Percentiles rank a stretch among this genome's conserved stretches.
Conservation (phyloP, 2,329 filamentous ascomycete genomes). For the Diaporthe sp. region DNA sequence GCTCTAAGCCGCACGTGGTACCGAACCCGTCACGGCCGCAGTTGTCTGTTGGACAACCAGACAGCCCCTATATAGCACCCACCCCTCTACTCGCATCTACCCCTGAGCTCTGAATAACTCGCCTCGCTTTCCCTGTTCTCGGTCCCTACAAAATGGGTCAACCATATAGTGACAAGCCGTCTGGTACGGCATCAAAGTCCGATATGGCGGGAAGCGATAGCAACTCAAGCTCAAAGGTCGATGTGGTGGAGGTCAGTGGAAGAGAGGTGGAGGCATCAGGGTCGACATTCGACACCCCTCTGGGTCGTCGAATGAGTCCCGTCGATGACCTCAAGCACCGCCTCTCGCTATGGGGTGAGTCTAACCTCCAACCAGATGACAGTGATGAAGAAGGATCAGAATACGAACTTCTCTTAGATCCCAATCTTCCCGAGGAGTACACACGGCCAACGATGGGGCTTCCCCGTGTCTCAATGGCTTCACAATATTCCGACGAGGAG, state of each 20-base stretch:
- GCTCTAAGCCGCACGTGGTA: constrained; percentile 8
- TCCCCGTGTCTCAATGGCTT: constrained; percentile 23
- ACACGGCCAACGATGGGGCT: constrained; percentile 43
- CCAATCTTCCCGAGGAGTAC: constrained; percentile 59
- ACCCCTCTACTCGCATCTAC: constrained; percentile 23
- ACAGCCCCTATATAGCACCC: constrained; percentile 41
- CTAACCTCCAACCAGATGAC: constrained; percentile 47
- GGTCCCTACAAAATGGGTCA: constrained; percentile 44
- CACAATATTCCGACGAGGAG: constrained; percentile 39
- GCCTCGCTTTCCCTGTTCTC: constrained; percentile 37
- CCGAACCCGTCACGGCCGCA: constrained; percentile 32
- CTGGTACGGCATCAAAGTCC: constrained; percentile 43
- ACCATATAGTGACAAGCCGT: constrained; percentile 44
- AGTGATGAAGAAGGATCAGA: constrained; percentile 61
- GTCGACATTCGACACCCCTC: constrained; percentile 33
- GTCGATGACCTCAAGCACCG: constrained; percentile 49
- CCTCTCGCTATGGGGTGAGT: constrained; percentile 54
- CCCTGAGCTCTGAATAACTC: constrained; percentile 28
- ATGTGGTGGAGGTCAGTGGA: constrained; percentile 43
- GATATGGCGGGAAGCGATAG: constrained; percentile 41
- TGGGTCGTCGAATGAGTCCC: constrained; percentile 37
- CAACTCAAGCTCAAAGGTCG: constrained; percentile 42
- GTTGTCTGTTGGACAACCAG: constrained; percentile 17
- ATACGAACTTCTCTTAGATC: constrained; percentile 67
- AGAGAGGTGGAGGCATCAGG: constrained; percentile 40